Conservation (phyloP, 495 filamentous ascomycete genomes). For the Xanthoparmelia taractica region DNA sequence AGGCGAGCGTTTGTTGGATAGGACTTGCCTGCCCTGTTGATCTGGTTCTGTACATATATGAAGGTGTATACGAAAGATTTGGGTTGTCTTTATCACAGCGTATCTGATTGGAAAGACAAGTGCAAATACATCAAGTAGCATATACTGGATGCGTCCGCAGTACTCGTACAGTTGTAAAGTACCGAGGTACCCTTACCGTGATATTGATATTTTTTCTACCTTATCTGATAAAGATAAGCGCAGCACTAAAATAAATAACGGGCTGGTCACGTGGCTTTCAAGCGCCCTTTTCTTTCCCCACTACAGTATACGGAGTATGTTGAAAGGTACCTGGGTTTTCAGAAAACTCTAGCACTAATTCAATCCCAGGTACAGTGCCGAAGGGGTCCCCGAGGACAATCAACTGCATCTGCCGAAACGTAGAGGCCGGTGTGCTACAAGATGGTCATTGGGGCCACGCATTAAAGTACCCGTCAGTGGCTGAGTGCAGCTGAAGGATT, state of each 20-base stretch:
- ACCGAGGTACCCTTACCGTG: too few relatives aligned
- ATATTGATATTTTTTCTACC: too few relatives aligned
- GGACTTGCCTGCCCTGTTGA: neutral
- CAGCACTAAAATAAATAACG: too few relatives aligned
- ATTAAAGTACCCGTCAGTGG: neutral
- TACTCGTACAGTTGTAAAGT: too few relatives aligned
- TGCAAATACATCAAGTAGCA: neutral
- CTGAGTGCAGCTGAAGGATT: conserved; percentile 4
- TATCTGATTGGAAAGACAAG: neutral
- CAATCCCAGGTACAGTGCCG: neutral
- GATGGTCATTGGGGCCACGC: neutral
- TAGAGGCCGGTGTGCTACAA: neutral
- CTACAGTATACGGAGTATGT: too few relatives aligned
- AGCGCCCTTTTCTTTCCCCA: too few relatives aligned
- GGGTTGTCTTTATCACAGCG: neutral
- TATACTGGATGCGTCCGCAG: too few relatives aligned
- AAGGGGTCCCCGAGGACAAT: neutral
- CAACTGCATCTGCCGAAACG: neutral
- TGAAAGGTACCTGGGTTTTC: too few relatives aligned
- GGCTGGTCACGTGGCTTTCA: too few relatives aligned
- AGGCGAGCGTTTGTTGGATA: neutral
- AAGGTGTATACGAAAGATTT: neutral
- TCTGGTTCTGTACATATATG: too few relatives aligned
- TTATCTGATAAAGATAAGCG: neutral
- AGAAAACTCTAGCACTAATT: too few relatives aligned